Evolutionary conservation across 192 early-diverging fungal species (phyloP).

Genomic region (Umbelopsis ramanniana): DNA sequence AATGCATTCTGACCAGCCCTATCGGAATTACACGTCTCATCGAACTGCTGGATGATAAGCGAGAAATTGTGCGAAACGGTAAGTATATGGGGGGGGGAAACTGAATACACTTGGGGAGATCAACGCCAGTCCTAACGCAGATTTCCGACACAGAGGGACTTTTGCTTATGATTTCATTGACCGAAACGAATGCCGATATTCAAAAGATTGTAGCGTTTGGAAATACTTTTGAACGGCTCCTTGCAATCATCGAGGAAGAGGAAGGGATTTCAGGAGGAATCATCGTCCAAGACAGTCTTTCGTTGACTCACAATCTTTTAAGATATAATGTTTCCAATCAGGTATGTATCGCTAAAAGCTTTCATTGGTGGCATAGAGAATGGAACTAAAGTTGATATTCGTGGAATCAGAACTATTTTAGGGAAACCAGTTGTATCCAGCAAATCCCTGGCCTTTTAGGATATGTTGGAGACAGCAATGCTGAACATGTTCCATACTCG

Average conservation of each 20-base stretch:
- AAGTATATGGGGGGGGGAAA: constrained; percentile 2
- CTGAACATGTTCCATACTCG: constrained; percentile 44
- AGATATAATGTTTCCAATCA: constrained; percentile 98
- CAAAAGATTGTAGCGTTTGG: constrained; percentile 99
- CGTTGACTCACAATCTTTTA: constrained; percentile 89
- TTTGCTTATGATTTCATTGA: constrained; percentile 87
- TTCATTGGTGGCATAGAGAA: too few species aligned
- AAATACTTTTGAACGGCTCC: constrained; percentile 92
- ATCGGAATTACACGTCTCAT: constrained; percentile 87
- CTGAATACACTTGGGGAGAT: not conserved
- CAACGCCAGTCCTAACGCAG: not conserved
- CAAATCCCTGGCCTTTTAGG: constrained; percentile 81
- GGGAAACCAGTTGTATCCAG: constrained; percentile 94
- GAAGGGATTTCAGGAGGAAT: constrained; percentile 92
- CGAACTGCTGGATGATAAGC: constrained; percentile 89
- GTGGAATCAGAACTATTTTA: constrained; percentile 81
- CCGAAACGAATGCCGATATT: constrained; percentile 91
- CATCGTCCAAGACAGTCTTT: constrained; percentile 96
- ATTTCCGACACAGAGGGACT: constrained; percentile 72
- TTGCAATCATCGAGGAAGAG: constrained; percentile 88
- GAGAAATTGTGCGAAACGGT: constrained; percentile 97
- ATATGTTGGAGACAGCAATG: constrained; percentile 44
- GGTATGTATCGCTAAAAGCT: constrained; percentile 45
- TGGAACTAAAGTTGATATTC: too few species aligned
- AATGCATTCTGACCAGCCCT: constrained; percentile 84